A percentile compares a stretch with the other conserved stretches of the same genome.
These are phyloP conservation scores for Globisporangium megalacanthum DNA, from an alignment of 352 stramenopile genomes.

Conservation along the genomic window DNA sequence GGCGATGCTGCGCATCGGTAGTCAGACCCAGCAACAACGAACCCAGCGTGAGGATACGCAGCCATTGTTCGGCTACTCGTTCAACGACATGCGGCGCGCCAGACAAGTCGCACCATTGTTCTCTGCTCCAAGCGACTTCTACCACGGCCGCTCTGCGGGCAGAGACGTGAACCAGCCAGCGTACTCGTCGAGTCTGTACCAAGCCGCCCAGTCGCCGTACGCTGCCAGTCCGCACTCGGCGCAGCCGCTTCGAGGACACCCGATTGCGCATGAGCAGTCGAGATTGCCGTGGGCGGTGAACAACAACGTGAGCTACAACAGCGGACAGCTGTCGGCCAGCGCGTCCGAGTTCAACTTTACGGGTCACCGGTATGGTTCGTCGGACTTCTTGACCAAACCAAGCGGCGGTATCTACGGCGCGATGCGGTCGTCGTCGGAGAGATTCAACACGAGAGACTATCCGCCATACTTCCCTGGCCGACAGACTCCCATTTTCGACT, in stretches of 20 bases:
- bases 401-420: conserved; percentile 6
- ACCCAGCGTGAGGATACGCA: neutral
- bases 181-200: neutral
- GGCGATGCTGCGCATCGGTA: conserved; percentile 7
- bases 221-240: conserved; percentile 1
- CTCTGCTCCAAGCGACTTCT: neutral
- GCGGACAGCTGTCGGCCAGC: neutral
- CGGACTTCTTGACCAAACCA: conserved; percentile 2
- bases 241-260: neutral
- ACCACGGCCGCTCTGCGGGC: conserved; percentile 1
- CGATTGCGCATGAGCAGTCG: neutral
- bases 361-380: neutral
- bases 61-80: conserved; percentile 1
- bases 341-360: conserved; percentile 1
- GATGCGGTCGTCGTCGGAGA: conserved; percentile 7
- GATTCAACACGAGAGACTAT: neutral
- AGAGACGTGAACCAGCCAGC: conserved; percentile 7
- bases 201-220: conserved; percentile 3
- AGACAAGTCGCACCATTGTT: neutral
- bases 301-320: conserved; percentile 5
- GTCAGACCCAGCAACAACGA: neutral
- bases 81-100: neutral
- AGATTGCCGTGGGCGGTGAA: conserved; percentile 8
- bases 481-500: conserved; percentile 14
- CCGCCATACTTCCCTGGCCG: conserved; percentile 2